Conservation (phyloP, 371 early-diverging fungal species). For the Thermomucor indicae-seudaticae region DNA sequence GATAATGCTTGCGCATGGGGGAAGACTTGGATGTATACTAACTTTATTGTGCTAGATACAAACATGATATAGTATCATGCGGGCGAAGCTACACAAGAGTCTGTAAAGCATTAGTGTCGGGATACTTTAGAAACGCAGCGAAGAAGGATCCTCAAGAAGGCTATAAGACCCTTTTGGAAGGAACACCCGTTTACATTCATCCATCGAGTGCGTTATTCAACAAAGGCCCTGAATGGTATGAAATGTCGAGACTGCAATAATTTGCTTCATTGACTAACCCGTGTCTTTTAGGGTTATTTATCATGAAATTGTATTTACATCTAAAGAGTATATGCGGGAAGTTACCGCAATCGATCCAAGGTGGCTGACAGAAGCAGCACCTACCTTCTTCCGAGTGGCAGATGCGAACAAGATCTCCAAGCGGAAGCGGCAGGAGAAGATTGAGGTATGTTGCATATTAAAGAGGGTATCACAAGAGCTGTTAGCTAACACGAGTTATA, state of each 20-base stretch:
- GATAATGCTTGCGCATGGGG: not conserved
- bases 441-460: no score
- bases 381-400: constrained; percentile 92
- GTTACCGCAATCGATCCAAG: constrained; percentile 95
- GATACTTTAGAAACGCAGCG: constrained; percentile 95
- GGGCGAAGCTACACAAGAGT: constrained; percentile 90
- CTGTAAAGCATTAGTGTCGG: constrained; percentile 84
- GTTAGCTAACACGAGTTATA: no score
- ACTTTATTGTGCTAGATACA: constrained; percentile 49
- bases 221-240: constrained; percentile 91
- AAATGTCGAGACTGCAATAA: not conserved
- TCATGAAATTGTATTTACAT: constrained; percentile 95
- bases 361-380: constrained; percentile 97
- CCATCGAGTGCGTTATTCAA: constrained; percentile 94
- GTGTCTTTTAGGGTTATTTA: constrained; percentile 81
- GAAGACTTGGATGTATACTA: not conserved
- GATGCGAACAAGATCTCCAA: constrained; percentile 91
- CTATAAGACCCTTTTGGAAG: constrained; percentile 95
- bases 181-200: constrained; percentile 96
- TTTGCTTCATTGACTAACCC: not conserved
- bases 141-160: constrained; percentile 97
- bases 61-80: constrained; percentile 91
- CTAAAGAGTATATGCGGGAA: constrained; percentile 98
- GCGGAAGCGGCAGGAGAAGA: constrained; percentile 88
- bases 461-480: not conserved